These are phyloP conservation scores for Simmondsia chinensis DNA, from an alignment of 148 eudicot genomes.

Conservation along the genomic window DNA sequence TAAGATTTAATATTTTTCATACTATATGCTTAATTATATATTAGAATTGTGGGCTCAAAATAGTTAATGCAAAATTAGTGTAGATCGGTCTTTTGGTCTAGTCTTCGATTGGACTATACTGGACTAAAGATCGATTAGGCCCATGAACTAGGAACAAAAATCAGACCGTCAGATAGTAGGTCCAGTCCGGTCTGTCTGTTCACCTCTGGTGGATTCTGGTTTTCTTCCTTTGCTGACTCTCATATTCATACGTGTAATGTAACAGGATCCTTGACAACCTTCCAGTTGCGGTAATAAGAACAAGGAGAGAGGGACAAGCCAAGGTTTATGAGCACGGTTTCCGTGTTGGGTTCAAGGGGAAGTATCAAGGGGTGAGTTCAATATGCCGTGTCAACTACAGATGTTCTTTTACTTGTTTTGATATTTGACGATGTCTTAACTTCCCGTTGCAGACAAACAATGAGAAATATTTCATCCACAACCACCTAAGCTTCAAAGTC, in stretches of 20 bases:
- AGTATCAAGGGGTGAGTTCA: conserved; percentile 31
- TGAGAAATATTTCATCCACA: conserved; percentile 37
- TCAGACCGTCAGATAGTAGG: too few relatives aligned
- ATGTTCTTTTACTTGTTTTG: neutral
- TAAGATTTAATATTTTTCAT: too few relatives aligned
- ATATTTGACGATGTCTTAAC: conserved; percentile 3
- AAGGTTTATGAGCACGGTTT: conserved; percentile 44
- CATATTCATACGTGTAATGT: conserved; percentile 4
- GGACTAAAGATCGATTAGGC: too few relatives aligned
- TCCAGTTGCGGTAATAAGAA: conserved; percentile 37
- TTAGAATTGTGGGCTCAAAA: too few relatives aligned
- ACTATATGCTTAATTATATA: too few relatives aligned
- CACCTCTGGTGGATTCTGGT: neutral
- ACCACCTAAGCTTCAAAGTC: conserved; percentile 45
- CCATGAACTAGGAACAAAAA: too few relatives aligned
- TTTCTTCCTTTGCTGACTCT: conserved; percentile 2
- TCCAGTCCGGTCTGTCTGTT: too few relatives aligned
- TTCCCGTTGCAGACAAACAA: conserved; percentile 39
- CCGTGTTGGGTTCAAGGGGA: conserved; percentile 42
- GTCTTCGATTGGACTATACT: too few relatives aligned
- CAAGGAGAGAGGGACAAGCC: conserved; percentile 29
- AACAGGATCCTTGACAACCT: conserved; percentile 49
- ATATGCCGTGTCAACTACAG: too few relatives aligned
- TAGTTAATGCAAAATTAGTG: too few relatives aligned
- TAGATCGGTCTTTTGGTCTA: too few relatives aligned